Evolutionary conservation across 176 grass and related monocot species (phyloP), one percentile per base, ranked within the genome.

Genomic region (Ampelocalamus luodianensis): DNA sequence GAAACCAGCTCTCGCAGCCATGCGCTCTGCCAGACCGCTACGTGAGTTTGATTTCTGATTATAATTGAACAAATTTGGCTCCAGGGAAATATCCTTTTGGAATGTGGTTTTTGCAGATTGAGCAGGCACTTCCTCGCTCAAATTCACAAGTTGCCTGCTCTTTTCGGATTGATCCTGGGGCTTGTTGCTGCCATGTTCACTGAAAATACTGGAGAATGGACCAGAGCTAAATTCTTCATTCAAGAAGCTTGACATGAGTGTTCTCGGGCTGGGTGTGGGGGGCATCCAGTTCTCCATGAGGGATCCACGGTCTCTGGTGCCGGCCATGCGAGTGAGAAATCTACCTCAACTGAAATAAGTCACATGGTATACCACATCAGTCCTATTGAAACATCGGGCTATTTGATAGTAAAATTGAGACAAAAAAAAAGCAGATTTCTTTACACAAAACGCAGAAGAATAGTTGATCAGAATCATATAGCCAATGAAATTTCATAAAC

Each of bases 1-100:
- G 54, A 99, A 96, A 59, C 97, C 97, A 17, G 84, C 91, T 76
- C 90, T 92, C 0, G 93, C 92, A 49, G 90, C 90, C 90, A 83
- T 96, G 87, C 97, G 93, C 84, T 94, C 93, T 2, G 92, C 91
- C 37, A 99, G 78, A 71, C 93, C 82, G 36, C 88, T 70, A 64
- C 82, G 83, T 46, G 82, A 82, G 76, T 73, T 91, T 56, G 88
- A 83, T 90, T 84, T 99, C 43, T 88, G 84, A 58, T 69, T 92
- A 63, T 65, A 55, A 44, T 13, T 55, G 80, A 90, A 81, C 24
- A 74, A 43, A 70, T 59, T 93, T 34, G 89, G 77, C 66, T 85
- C 65, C 72, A 89, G 63, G 24, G 91, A 74, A 46, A 84, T 61
- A 79, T 90, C 75, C 59, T 50, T 93, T 5, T 65, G 87, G 18